Evolutionary conservation across 331 rosid species (phyloP).

Genomic region (Acacia pycnantha): DNA sequence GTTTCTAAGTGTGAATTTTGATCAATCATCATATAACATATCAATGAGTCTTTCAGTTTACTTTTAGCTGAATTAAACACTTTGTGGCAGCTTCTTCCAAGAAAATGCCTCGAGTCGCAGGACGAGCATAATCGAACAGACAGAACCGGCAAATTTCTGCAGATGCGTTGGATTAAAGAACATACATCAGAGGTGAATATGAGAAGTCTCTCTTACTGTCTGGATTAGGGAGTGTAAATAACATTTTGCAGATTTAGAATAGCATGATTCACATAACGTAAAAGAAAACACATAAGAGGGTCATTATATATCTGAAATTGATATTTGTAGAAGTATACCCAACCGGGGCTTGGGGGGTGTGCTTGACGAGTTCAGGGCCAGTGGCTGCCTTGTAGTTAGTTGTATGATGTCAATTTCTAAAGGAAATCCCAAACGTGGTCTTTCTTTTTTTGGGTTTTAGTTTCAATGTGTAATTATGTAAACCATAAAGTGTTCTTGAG

Average conservation of each 20-base stretch:
- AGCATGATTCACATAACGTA: not conserved
- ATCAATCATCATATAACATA: not conserved
- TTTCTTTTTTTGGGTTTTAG: not conserved
- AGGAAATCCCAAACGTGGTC: not conserved
- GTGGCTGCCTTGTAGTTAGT: not conserved
- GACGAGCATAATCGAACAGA: constrained; percentile 35
- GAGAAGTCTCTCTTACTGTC: not conserved
- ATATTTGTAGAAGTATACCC: not conserved
- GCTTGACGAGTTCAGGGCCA: not conserved
- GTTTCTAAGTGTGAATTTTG: not conserved
- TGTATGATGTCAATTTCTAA: not conserved
- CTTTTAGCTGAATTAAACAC: not conserved
- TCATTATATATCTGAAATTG: not conserved
- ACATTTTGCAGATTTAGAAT: constrained; percentile 2
- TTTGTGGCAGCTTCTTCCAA: constrained; percentile 49
- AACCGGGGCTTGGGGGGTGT: not conserved
- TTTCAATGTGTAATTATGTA: not conserved
- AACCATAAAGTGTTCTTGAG: not conserved
- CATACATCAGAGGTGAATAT: not conserved
- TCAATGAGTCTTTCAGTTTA: not conserved
- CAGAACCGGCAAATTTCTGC: not conserved
- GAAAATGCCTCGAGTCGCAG: constrained; percentile 80
- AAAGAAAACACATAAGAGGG: not conserved
- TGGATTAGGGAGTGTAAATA: constrained; percentile 29
- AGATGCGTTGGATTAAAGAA: not conserved